A percentile compares a stretch with the other conserved stretches of the same genome.
These are phyloP conservation scores for Centaurea solstitialis DNA, from an alignment of 129 eudicot species.

Conservation along the genomic window DNA sequence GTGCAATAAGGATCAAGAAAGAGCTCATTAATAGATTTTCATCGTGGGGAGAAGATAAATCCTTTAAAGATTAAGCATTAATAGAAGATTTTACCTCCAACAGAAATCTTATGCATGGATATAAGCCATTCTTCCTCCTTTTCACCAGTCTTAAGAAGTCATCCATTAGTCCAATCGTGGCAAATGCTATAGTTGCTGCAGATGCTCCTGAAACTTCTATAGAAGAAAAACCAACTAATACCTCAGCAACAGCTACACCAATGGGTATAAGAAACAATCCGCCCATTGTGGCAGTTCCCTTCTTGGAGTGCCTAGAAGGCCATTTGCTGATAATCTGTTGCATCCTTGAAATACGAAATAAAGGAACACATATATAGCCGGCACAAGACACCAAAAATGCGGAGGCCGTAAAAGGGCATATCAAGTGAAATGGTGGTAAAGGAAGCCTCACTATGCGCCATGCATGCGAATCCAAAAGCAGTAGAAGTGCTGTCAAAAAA, in stretches of 20 bases:
- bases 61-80: background rate
- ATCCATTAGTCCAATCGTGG: conserved; percentile 71
- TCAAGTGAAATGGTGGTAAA: conserved; percentile 62
- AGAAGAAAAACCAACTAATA: conserved; percentile 71
- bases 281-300: conserved; percentile 90
- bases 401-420: conserved; percentile 72
- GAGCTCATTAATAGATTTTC: background rate
- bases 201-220: conserved; percentile 73
- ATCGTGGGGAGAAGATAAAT: background rate
- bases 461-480: conserved; percentile 79
- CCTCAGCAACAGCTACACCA: conserved; percentile 75
- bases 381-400: conserved; percentile 58
- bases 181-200: conserved; percentile 72
- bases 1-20: conserved; percentile 29
- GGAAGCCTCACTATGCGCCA: conserved; percentile 96
- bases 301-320: conserved; percentile 56
- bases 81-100: conserved; percentile 63
- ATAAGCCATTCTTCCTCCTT: conserved; percentile 46
- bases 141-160: conserved; percentile 55
- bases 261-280: conserved; percentile 84
- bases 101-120: conserved; percentile 48
- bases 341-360: conserved; percentile 66
- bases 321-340: conserved; percentile 49
- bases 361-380: conserved; percentile 83
- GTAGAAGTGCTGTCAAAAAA: conserved; percentile 59